Evolutionary conservation across 2,329 filamentous ascomycete species (phyloP).

Genomic region (Hypoxylon sp.): DNA sequence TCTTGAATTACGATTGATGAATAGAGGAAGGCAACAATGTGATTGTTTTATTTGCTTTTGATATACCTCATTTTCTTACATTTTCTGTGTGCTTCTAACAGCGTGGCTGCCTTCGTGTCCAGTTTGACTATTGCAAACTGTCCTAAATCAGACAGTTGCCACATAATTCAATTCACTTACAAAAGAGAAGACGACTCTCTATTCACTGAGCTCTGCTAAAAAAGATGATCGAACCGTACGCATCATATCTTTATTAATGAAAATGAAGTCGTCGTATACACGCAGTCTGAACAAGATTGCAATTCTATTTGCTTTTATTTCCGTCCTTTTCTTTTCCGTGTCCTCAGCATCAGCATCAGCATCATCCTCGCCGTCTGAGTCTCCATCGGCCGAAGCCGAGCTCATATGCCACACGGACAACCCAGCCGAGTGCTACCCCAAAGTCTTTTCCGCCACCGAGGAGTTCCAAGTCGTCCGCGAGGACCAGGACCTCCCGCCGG

Average conservation of each 20-base stretch:
- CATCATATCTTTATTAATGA: conserved; percentile 2
- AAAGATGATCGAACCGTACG: neutral
- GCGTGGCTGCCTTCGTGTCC: conserved; percentile 38
- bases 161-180: conserved; percentile 33
- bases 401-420: conserved; percentile 71
- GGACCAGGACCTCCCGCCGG: conserved; percentile 70
- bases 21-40: neutral
- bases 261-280: conserved; percentile 31
- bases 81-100: conserved; percentile 4
- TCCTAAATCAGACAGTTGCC: conserved; percentile 42
- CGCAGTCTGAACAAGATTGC: conserved; percentile 27
- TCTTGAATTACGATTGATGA: neutral
- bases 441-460: conserved; percentile 68
- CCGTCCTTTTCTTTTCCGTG: conserved; percentile 32
- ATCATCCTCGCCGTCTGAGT: conserved; percentile 44
- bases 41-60: neutral
- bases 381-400: conserved; percentile 55
- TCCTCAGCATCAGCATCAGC: conserved; percentile 45
- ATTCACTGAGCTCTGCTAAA: conserved; percentile 2
- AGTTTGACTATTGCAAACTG: conserved; percentile 43
- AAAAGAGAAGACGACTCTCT: conserved; percentile 4
- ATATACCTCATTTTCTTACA: neutral
- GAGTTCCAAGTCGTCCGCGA: conserved; percentile 69
- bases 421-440: conserved; percentile 70
- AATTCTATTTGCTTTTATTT: conserved; percentile 24